phyloP scores from a whole-genome alignment of 208 protist species.

The Leishmania braziliensis region DNA sequence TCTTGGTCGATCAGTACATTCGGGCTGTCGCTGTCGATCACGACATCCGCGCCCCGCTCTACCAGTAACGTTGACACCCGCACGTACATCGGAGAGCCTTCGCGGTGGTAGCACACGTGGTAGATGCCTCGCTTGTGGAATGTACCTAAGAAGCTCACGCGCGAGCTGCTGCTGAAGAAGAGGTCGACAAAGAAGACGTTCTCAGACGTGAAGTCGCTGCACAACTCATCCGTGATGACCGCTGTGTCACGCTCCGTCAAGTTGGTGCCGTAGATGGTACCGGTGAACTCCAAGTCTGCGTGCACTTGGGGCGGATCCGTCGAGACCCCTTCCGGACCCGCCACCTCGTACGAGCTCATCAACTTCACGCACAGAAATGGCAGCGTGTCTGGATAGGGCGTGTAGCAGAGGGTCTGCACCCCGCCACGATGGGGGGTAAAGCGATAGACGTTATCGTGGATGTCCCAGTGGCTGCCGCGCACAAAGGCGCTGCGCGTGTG shows the following conservation, averaged over 20 bases:
- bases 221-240: conserved; percentile 73
- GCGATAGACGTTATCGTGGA: conserved; percentile 41
- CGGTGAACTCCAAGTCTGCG: conserved; percentile 72
- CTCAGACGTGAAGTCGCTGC: conserved; percentile 67
- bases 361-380: conserved; percentile 65
- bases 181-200: conserved; percentile 69
- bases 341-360: conserved; percentile 62
- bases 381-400: conserved; percentile 62
- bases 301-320: conserved; percentile 75
- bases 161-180: conserved; percentile 67
- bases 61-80: conserved; percentile 71
- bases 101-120: conserved; percentile 78
- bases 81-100: conserved; percentile 61
- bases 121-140: conserved; percentile 74
- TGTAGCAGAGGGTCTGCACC: conserved; percentile 68
- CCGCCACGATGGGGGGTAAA: conserved; percentile 73
- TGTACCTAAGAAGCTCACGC: conserved; percentile 65
- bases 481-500: conserved; percentile 67
- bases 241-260: conserved; percentile 71
- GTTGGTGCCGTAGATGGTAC: conserved; percentile 80
- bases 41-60: conserved; percentile 53
- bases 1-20: conserved; percentile 70
- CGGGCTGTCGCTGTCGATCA: conserved; percentile 51
- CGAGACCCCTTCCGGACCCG: conserved; percentile 70
- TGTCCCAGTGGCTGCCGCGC: conserved; percentile 63